A percentile compares a stretch with the other conserved stretches of the same genome.
Evolutionary conservation across 345 rosid species (phyloP).

Genomic region (Citropsis articulata): DNA sequence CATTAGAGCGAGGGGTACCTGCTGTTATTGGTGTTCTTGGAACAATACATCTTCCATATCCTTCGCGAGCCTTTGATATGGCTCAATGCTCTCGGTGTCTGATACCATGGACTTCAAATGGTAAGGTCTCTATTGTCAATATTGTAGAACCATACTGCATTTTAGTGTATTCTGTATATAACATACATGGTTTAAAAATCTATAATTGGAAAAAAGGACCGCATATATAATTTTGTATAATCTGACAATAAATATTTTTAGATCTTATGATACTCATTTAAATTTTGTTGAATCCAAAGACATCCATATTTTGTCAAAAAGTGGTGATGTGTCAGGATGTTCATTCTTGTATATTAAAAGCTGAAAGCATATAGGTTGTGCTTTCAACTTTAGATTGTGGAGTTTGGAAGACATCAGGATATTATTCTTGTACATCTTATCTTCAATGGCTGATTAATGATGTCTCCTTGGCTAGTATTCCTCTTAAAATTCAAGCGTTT

Average conservation of each 20-base stretch:
- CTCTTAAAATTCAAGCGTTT: too few species aligned
- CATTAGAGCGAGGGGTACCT: slow-evolving; percentile 97
- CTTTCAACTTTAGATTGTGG: too few species aligned
- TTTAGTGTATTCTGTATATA: neutral
- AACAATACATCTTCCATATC: slow-evolving; percentile 77
- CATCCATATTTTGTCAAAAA: neutral
- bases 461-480: too few species aligned
- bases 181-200: neutral
- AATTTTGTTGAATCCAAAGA: neutral
- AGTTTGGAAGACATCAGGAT: too few species aligned
- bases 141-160: slow-evolving; percentile 4
- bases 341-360: too few species aligned
- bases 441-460: too few species aligned
- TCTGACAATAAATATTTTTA: neutral
- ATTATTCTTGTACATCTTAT: too few species aligned
- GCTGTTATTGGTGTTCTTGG: slow-evolving; percentile 94
- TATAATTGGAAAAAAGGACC: neutral
- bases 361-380: neutral
- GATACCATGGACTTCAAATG: slow-evolving; percentile 87
- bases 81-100: slow-evolving; percentile 97
- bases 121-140: slow-evolving; percentile 34
- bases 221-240: neutral
- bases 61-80: slow-evolving; percentile 96
- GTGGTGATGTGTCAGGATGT: neutral
- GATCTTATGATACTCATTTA: neutral